Base-by-base conservation (phyloP, 257 asterid genomes). In the Prunella vulgaris region DNA sequence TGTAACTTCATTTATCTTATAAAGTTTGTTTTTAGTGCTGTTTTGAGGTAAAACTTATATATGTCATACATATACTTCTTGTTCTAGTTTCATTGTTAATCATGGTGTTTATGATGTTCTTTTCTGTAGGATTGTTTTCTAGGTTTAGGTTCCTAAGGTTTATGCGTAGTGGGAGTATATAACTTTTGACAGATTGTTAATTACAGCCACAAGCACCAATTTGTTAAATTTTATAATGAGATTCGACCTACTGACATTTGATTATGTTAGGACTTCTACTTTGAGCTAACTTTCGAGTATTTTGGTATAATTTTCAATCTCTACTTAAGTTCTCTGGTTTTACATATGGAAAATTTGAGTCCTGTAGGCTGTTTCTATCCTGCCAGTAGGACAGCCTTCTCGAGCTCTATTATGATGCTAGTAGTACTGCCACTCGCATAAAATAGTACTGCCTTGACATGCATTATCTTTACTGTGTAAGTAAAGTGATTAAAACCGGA, bases 191-290 rank as follows among this genome's bases (percentile, higher is more conserved):
- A 27, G 42, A 51, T 13, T 64, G 60, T 15, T 24, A 57, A 18
- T 18, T 53, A 20, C 10, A 18, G 62, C n/a, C n/a, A n/a, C n/a
- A n/a, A n/a, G n/a, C 25, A 5, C 32, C 13, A 21, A n/a, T 38
- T 27, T 54, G 66, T 27, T 40, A 63, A 25, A 7, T 35, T 70
- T 48, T 49, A 3, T 10, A 21, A 53, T 15, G 38, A 40, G 33
- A 38, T 35, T 32, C 64, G 20, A 52, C 63, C 15, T 64, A n/a
- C 60, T 60, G 52, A 22, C 56, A 48, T 32, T 60, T 74, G 24
- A 27, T 66, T 13, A n/a, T 57, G 35, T 2, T 10, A 52, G 51
- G 18, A 14, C 9, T 48, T 66, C 10, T 66, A 15, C 35, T n/a
- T 7, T 32, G 53, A 65, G 10, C 68, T 21, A 20, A 17, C 28